Evolutionary conservation across 23 red algal species (phyloP).

Genomic region (Gracilariopsis chorda): DNA sequence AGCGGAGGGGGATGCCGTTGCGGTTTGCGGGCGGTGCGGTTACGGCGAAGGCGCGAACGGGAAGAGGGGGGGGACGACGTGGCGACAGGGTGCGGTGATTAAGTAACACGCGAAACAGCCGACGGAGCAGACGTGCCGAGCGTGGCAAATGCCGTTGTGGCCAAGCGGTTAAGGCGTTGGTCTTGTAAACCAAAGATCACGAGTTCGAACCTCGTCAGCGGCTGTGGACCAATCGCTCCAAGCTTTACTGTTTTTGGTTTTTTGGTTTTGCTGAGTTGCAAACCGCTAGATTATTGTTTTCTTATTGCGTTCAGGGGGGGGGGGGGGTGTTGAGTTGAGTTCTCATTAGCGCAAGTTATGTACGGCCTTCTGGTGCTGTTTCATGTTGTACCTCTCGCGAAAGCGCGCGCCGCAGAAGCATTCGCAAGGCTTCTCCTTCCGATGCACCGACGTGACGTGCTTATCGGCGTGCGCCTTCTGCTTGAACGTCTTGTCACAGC

Average conservation of each 20-base stretch:
- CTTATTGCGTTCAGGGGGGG: background rate
- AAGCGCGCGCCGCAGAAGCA: slow-evolving; percentile 73
- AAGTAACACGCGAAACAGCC: background rate
- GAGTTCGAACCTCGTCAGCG: slow-evolving; percentile 40
- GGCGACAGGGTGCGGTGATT: background rate
- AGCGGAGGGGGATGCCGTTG: background rate
- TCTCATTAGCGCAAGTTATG: slow-evolving; percentile 54
- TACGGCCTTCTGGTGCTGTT: slow-evolving; percentile 54
- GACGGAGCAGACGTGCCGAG: too few relatives aligned
- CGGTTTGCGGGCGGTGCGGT: background rate
- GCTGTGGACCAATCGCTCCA: background rate
- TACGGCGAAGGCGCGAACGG: background rate
- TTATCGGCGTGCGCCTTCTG: slow-evolving; percentile 68
- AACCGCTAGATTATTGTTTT: background rate
- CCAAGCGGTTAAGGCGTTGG: slow-evolving; percentile 40
- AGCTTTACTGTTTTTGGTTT: too few relatives aligned
- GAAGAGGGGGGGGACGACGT: background rate
- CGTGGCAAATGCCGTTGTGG: slow-evolving; percentile 18
- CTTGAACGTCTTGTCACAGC: slow-evolving; percentile 78
- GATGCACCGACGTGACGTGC: slow-evolving; percentile 60
- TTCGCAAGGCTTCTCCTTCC: slow-evolving; percentile 54
- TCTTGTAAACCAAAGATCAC: slow-evolving; percentile 43
- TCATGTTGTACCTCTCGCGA: slow-evolving; percentile 67
- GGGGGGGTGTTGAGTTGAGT: background rate
- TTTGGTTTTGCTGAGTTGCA: too few relatives aligned